Evolutionary conservation across 78 protist genomes (phyloP), one percentile per base, ranked within the genome.

Genomic region (Isochrysis galbana): DNA sequence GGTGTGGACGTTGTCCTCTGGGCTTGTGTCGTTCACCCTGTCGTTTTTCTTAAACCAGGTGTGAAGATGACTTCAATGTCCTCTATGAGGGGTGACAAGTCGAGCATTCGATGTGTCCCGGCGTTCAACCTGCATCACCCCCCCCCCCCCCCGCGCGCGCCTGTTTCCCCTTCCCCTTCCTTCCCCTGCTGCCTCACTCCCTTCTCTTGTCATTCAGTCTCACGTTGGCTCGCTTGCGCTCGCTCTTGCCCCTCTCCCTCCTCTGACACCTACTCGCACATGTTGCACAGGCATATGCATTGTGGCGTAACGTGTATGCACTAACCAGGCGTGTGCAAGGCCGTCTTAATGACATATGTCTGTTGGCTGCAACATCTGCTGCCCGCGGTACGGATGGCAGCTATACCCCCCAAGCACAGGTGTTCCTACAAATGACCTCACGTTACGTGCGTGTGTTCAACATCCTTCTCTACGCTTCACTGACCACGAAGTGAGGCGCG

Each of bases 31-130:
- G 29, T 80, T 80, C 88, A 44, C 55, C 7, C 51, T 80, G 36
- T 80, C 88, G 41, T 80, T 80, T 54, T 80, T 80, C 54, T 54
- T 80, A n/a, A n/a, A n/a, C n/a, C n/a, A n/a, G n/a, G n/a, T n/a
- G n/a, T n/a, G n/a, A n/a, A n/a, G n/a, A n/a, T n/a, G n/a, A n/a
- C n/a, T n/a, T n/a, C n/a, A n/a, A n/a, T n/a, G n/a, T n/a, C n/a
- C n/a, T n/a, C n/a, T n/a, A n/a, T n/a, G n/a, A n/a, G n/a, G n/a
- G n/a, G n/a, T n/a, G n/a, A n/a, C n/a, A n/a, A n/a, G n/a, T n/a
- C n/a, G n/a, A n/a, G n/a, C n/a, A n/a, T n/a, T n/a, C n/a, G n/a
- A n/a, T n/a, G n/a, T n/a, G n/a, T n/a, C n/a, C n/a, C n/a, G n/a
- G n/a, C n/a, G n/a, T n/a, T n/a, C n/a, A n/a, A n/a, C n/a, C n/a